These are phyloP conservation scores for Yarrowia alimentaria DNA, from an alignment of 805 yeast species.

Conservation along the genomic window DNA sequence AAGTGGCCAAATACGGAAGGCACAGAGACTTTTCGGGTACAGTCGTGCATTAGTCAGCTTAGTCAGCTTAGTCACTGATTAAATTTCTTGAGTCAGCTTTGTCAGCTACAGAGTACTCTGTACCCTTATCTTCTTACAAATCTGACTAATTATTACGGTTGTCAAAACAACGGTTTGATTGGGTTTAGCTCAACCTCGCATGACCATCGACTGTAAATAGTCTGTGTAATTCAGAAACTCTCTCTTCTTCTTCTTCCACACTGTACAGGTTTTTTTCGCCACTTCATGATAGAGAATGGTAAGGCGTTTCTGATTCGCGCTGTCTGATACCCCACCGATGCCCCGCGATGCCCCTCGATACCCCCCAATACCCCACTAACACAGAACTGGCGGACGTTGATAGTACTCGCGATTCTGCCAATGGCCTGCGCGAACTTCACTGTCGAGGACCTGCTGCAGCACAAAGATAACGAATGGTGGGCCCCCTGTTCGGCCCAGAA, in stretches of 20 bases:
- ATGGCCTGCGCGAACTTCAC: constrained; percentile 17
- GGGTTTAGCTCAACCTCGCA: too few relatives aligned
- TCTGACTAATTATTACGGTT: too few relatives aligned
- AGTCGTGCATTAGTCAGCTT: too few relatives aligned
- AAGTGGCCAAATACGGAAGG: too few relatives aligned
- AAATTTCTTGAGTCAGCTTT: too few relatives aligned
- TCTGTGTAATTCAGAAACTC: constrained; percentile 18
- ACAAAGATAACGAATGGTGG: constrained; percentile 22
- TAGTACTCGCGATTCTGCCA: constrained; percentile 6
- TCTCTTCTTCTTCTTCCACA: constrained; percentile 15
- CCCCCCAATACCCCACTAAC: constrained; percentile 1
- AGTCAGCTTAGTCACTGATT: too few relatives aligned
- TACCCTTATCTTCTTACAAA: too few relatives aligned
- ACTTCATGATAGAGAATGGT: constrained; percentile 21
- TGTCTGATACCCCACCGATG: constrained; percentile 8
- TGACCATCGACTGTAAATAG: too few relatives aligned
- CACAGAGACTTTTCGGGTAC: too few relatives aligned
- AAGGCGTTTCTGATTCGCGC: constrained; percentile 13
- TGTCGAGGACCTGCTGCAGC: constrained; percentile 16
- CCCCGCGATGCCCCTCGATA: background rate
- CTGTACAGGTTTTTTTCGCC: background rate
- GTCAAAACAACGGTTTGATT: too few relatives aligned
- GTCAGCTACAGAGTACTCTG: too few relatives aligned
- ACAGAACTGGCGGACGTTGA: constrained; percentile 22
- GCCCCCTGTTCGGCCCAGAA: constrained; percentile 17